Conservation (phyloP, 2,329 filamentous ascomycete species). For the Cordyceps fumosorosea region DNA sequence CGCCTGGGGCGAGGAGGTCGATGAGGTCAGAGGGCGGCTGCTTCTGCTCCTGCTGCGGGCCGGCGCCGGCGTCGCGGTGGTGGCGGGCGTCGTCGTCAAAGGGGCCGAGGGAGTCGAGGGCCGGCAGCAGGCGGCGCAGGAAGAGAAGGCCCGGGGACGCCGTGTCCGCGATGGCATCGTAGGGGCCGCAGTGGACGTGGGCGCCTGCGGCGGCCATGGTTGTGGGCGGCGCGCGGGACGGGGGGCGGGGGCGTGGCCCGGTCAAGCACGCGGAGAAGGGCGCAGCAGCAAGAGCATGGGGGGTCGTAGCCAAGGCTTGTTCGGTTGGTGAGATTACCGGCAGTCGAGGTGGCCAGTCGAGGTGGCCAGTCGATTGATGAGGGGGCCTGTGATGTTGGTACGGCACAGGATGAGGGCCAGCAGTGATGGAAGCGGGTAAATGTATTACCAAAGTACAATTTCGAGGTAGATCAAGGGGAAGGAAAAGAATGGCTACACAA, state of each 20-base stretch:
- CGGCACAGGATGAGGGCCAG: background rate
- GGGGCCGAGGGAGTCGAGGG: slow-evolving; percentile 14
- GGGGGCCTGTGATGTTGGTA: background rate
- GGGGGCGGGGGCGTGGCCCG: background rate
- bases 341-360: too few relatives aligned
- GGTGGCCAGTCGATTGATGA: background rate
- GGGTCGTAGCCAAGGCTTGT: background rate
- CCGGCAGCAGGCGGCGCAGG: slow-evolving; percentile 14
- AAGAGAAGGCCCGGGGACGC: slow-evolving; percentile 15
- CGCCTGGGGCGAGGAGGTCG: slow-evolving; percentile 9
- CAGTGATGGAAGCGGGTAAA: background rate
- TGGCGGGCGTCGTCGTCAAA: background rate
- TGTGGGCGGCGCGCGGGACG: background rate
- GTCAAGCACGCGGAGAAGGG: background rate
- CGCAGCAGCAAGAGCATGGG: background rate
- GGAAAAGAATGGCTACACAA: background rate
- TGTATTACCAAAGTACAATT: background rate
- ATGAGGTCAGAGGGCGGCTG: slow-evolving; percentile 2
- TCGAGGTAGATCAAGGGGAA: background rate
- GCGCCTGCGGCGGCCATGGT: slow-evolving; percentile 6
- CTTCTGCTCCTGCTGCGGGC: background rate
- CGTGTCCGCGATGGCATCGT: slow-evolving; percentile 4
- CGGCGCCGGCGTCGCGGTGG: too few relatives aligned
- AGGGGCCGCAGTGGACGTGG: slow-evolving; percentile 9
- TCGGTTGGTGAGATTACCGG: too few relatives aligned